A percentile compares a stretch with the other conserved stretches of the same genome.
phyloP scores from a whole-genome alignment of 768 basidiomycete genomes.

The Pholiota molesta region DNA sequence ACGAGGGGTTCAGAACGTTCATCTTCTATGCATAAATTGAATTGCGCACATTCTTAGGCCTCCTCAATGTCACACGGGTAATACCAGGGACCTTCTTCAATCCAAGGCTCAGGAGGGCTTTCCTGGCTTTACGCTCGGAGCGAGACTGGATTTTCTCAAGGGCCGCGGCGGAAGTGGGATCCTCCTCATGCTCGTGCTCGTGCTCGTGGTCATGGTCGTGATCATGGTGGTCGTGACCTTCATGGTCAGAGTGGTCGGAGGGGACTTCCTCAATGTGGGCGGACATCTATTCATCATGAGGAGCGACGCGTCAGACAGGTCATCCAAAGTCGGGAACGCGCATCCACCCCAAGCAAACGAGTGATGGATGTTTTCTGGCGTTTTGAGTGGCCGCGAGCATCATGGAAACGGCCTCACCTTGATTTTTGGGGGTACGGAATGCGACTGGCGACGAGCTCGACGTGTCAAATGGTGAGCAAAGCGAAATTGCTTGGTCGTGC shows the following conservation, averaged over 20 bases:
- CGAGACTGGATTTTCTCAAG: slow-evolving; percentile 94
- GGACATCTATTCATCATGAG: slow-evolving; percentile 56
- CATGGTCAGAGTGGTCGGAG: slow-evolving; percentile 80
- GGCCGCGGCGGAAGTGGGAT: slow-evolving; percentile 81
- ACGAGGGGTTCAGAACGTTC: background rate
- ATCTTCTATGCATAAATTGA: background rate
- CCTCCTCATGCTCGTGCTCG: slow-evolving; percentile 74
- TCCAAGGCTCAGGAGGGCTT: slow-evolving; percentile 88
- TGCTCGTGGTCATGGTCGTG: slow-evolving; percentile 62
- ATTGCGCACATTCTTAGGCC: slow-evolving; percentile 86
- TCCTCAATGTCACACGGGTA: slow-evolving; percentile 91
- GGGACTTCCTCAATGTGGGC: slow-evolving; percentile 83
- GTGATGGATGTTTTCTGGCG: background rate
- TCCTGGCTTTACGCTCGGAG: slow-evolving; percentile 93
- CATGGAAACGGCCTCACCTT: slow-evolving; percentile 32
- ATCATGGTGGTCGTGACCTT: slow-evolving; percentile 62
- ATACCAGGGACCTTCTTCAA: slow-evolving; percentile 92
- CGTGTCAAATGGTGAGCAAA: slow-evolving; percentile 38
- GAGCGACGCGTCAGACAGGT: slow-evolving; percentile 29
- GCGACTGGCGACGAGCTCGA: slow-evolving; percentile 36
- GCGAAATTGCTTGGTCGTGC: slow-evolving; percentile 32
- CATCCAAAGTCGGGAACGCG: slow-evolving; percentile 29
- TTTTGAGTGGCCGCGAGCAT: slow-evolving; percentile 13
- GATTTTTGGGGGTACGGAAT: slow-evolving; percentile 21
- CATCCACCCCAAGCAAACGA: slow-evolving; percentile 36